Evolutionary conservation across 768 basidiomycete genomes (phyloP), one percentile per base, ranked within the genome.

Genomic region (Botryobasidium botryosum): DNA sequence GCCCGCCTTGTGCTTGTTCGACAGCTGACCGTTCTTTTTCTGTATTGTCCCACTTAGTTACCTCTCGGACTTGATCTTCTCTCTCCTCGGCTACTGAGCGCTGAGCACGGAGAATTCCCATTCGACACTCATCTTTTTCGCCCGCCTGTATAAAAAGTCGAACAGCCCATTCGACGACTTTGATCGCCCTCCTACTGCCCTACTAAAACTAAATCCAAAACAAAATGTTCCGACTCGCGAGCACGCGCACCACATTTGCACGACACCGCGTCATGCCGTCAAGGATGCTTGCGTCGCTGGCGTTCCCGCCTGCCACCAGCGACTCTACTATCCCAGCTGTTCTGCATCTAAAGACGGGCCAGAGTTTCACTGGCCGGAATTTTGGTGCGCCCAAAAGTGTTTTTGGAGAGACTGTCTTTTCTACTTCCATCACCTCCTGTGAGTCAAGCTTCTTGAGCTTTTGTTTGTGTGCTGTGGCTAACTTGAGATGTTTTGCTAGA

Each of bases 371-470:
- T 41, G 94, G 94, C 18, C 74, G 74, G 33, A 80, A 81, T 4
- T 99, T 99, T 59, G 94, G 94, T 51, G 77, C 83, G 21, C 76
- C 77, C 35, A 77, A 69, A 55, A 88, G 84, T 57, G 74, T 78
- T 44, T 97, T 74, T 64, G 94, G 94, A 43, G 94, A 99, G 68
- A 94, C 92, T 1, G 94, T 99, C 24, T 99, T 99, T 63, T 92
- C 88, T 12, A 99, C 94, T 26, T 91, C 88, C 35, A 99, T 99
- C 60, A 99, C 94, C 1, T 94, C 90, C 32, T 99, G 90, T 88
- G 50, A 54, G 82, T 68, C 6, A 35, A 43, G 45, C 15, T 6
- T 40, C 12, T 35, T 62, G 26, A 50, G 48, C 51, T 5, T 23
- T 42, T 15, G 15, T 18, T 37, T 21, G 29, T 25, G 12, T 13